Conservation (phyloP, 306 rosid species). For the Castanea sativa region DNA sequence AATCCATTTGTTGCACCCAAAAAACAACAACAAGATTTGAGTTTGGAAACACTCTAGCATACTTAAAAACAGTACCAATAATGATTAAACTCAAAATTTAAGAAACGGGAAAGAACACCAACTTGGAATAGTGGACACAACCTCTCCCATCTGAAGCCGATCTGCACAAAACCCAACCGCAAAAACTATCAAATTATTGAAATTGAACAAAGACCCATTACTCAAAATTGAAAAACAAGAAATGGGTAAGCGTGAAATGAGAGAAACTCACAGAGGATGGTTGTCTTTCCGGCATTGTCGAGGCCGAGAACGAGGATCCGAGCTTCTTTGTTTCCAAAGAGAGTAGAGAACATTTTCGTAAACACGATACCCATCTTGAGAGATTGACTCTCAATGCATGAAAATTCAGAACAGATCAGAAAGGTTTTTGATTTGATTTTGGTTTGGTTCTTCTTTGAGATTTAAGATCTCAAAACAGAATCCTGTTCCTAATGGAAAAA, state of each 20-base stretch:
- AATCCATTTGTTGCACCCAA: slow-evolving; percentile 90
- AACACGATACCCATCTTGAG: slow-evolving; percentile 81
- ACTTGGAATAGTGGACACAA: slow-evolving; percentile 99
- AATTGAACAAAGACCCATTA: background rate
- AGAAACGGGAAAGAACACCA: slow-evolving; percentile 52
- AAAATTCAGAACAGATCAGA: slow-evolving; percentile 19
- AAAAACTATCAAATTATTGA: background rate
- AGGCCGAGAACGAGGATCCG: slow-evolving; percentile 99
- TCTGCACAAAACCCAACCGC: slow-evolving; percentile 45
- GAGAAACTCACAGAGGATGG: slow-evolving; percentile 69
- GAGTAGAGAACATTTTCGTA: slow-evolving; percentile 80
- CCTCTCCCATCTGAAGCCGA: slow-evolving; percentile 99
- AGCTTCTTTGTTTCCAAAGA: slow-evolving; percentile 95
- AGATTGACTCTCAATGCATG: slow-evolving; percentile 35
- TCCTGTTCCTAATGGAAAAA: slow-evolving; percentile 33
- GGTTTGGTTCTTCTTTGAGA: background rate
- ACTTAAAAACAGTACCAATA: slow-evolving; percentile 5
- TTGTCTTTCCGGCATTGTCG: slow-evolving; percentile 99
- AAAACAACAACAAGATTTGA: background rate
- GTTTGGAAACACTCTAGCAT: background rate
- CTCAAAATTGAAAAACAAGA: slow-evolving; percentile 1
- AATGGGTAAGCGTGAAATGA: slow-evolving; percentile 5
- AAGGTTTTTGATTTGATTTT: background rate
- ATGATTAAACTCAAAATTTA: slow-evolving; percentile 8
- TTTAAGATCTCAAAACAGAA: slow-evolving; percentile 64